Base-by-base conservation (phyloP, 2,329 filamentous ascomycete genomes). In the Penicillium concentricum region DNA sequence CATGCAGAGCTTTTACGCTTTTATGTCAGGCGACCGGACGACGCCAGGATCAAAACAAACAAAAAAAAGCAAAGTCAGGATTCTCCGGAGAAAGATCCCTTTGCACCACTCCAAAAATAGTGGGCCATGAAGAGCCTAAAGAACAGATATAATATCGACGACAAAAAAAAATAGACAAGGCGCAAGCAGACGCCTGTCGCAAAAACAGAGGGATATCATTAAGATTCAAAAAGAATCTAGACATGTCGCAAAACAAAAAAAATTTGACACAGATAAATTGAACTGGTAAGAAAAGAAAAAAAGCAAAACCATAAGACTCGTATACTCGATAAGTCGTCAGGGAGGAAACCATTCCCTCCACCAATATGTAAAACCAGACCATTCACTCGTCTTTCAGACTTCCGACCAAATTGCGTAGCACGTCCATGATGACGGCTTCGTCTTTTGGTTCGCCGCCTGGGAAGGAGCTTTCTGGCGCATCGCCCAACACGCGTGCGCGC, bases 361-460 rank as follows among this genome's bases (percentile, higher is more conserved):
- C 49, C 49, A 44, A 24, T 16, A 32, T 20, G 5, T 34, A 15
- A 32, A 30, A 45, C 16, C 32, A 35, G 15, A 15, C n/a, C 39
- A 34, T 56, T 61, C 65, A 70, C 57, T 72, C 65, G 15, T 72
- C 73, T 53, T 73, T 75, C 56, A 77, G 57, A 34, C 73, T 73
- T 44, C 70, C 73, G 26, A 77, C 74, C 61, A 77, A 60, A 50
- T 72, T 73, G 43, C 68, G 65, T 26, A 77, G 68, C 9, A 73
- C 74, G 60, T 76, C 73, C 46, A 76, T 67, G 58, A 77, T 74
- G 47, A 77, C 75, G 9, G 72, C 71, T 63, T 77, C 75, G 58
- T 77, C 75, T 54, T 76, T 76, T 18, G 75, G 74, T 56, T 77
- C 75, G 15, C 75, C 75, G 37, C 74, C 74, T 20, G 74, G 71